A percentile compares a stretch with the other conserved stretches of the same genome.
Evolutionary conservation across 345 rosid species (phyloP).

Genomic region (Eucalyptus urophylla): DNA sequence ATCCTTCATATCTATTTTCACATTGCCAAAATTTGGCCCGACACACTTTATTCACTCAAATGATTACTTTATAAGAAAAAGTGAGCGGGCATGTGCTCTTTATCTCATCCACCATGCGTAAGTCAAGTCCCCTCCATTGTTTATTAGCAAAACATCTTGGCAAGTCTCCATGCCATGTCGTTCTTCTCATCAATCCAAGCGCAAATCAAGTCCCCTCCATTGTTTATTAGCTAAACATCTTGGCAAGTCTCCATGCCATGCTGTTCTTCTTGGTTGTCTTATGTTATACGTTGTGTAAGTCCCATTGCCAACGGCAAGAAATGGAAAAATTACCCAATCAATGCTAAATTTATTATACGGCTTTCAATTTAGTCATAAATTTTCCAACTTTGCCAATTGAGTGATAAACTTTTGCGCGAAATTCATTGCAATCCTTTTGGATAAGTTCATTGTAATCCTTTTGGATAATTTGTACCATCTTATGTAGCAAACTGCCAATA

Average conservation of each 20-base stretch:
- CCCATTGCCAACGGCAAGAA: not conserved
- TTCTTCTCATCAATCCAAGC: no score
- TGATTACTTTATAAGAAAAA: no score
- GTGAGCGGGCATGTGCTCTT: no score
- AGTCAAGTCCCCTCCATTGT: no score
- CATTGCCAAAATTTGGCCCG: not conserved
- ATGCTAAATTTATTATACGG: no score
- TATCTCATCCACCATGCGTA: no score
- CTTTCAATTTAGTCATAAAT: no score
- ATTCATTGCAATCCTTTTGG: not conserved
- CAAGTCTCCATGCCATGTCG: no score
- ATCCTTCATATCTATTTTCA: not conserved
- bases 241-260: not conserved
- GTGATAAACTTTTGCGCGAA: rapidly evolving
- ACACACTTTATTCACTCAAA: no score
- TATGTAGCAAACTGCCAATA: not conserved
- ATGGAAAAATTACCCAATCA: not conserved
- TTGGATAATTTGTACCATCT: not conserved
- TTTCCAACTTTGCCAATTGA: not conserved
- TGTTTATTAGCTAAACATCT: not conserved
- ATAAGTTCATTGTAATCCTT: not conserved
- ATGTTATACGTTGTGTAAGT: not conserved
- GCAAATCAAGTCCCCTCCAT: no score
- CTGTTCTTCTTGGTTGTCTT: no score
- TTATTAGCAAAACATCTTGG: no score